These are phyloP conservation scores for Trichoderma sp. DNA, from an alignment of 2,329 filamentous ascomycete species.

Conservation along the genomic window DNA sequence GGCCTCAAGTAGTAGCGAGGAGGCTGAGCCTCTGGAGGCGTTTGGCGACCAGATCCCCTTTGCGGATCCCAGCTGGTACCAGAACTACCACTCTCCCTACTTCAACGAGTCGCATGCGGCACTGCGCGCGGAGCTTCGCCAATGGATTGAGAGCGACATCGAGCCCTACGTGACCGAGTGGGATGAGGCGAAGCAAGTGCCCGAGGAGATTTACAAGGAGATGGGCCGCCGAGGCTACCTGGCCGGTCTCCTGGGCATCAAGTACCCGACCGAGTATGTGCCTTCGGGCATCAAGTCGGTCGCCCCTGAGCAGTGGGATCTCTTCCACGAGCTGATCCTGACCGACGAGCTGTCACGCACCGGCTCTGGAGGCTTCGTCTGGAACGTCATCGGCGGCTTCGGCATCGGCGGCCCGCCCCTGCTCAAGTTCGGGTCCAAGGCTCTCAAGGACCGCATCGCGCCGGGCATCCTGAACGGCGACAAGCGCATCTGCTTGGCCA, in stretches of 20 bases:
- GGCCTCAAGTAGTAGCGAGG: conserved; percentile 29
- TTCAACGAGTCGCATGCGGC: conserved; percentile 92
- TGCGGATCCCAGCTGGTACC: conserved; percentile 91
- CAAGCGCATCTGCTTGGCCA: conserved; percentile 96
- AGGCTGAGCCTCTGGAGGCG: conserved; percentile 71
- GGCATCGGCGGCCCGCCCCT: conserved; percentile 91
- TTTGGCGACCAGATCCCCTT: conserved; percentile 88
- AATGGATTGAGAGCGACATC: conserved; percentile 87
- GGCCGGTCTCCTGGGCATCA: conserved; percentile 80
- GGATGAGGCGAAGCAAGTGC: conserved; percentile 92
- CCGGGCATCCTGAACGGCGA: conserved; percentile 86
- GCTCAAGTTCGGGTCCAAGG: conserved; percentile 86
- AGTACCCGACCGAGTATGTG: conserved; percentile 75
- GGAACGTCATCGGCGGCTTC: conserved; percentile 96
- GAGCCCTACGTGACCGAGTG: conserved; percentile 92
- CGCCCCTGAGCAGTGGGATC: conserved; percentile 85
- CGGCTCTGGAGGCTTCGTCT: conserved; percentile 89
- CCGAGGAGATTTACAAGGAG: conserved; percentile 86
- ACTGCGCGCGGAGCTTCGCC: conserved; percentile 82
- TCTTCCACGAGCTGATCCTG: conserved; percentile 95
- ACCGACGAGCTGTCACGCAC: conserved; percentile 91
- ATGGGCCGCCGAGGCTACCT: conserved; percentile 93
- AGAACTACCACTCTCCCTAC: conserved; percentile 92
- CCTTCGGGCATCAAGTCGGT: conserved; percentile 66
- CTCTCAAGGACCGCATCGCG: conserved; percentile 79